Conservation (phyloP, 768 basidiomycete species). For the Gymnopilus junonius region DNA sequence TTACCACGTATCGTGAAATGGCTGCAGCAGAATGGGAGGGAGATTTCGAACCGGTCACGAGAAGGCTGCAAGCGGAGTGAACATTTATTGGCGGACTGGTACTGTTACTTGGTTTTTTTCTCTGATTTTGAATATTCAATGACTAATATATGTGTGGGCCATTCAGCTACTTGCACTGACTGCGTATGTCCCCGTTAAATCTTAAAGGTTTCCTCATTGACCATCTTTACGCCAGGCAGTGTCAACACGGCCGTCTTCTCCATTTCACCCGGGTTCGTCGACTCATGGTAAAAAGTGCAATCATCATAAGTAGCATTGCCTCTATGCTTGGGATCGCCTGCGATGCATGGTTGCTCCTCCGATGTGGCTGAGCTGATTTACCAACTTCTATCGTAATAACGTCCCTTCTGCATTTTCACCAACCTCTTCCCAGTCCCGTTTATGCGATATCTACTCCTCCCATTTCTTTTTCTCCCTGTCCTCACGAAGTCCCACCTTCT, state of each 20-base stretch:
- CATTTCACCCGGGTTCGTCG: slow-evolving; percentile 57
- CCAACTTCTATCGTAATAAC: slow-evolving; percentile 55
- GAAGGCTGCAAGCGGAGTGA: slow-evolving; percentile 63
- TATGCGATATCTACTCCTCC: slow-evolving; percentile 59
- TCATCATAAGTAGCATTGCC: slow-evolving; percentile 60
- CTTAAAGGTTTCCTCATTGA: neutral
- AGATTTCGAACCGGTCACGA: slow-evolving; percentile 54
- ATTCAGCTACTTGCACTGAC: slow-evolving; percentile 63
- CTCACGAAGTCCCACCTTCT: slow-evolving; percentile 64
- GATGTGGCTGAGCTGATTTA: slow-evolving; percentile 58
- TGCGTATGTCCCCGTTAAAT: slow-evolving; percentile 44
- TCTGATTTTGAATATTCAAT: too few species aligned
- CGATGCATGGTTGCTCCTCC: slow-evolving; percentile 68
- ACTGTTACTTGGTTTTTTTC: slow-evolving; percentile 24
- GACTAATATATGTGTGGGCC: too few species aligned
- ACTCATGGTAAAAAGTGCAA: slow-evolving; percentile 50
- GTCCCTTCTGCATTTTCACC: neutral
- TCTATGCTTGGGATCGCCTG: slow-evolving; percentile 69
- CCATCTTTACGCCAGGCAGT: slow-evolving; percentile 22
- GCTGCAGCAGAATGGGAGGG: slow-evolving; percentile 48
- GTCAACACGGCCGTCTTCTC: slow-evolving; percentile 67
- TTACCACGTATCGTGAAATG: slow-evolving; percentile 60
- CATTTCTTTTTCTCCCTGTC: slow-evolving; percentile 75
- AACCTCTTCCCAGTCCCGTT: slow-evolving; percentile 39
- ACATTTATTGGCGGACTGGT: slow-evolving; percentile 66